Conservation (phyloP, 208 protist species). For the Acanthamoeba lenticulata region DNA sequence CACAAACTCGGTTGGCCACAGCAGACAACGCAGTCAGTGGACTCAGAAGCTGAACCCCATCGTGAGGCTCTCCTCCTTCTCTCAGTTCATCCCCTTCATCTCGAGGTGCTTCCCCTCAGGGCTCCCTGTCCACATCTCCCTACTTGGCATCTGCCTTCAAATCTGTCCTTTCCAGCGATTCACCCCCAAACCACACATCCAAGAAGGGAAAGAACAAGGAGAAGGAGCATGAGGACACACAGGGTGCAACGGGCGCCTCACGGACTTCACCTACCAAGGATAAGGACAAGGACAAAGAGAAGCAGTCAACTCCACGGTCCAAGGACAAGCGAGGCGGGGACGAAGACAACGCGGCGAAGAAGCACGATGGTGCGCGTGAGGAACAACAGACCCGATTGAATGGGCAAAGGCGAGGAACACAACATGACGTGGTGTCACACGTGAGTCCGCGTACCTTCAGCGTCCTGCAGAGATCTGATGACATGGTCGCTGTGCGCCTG, state of each 20-base stretch:
- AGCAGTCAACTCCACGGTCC: background rate
- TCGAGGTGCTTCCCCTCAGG: background rate
- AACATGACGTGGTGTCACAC: no score
- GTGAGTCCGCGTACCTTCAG: no score
- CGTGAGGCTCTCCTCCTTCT: background rate
- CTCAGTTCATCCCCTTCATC: background rate
- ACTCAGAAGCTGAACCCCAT: background rate
- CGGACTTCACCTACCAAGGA: background rate
- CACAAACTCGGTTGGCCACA: no score
- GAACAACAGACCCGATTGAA: no score
- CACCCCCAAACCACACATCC: background rate
- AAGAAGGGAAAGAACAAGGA: conserved; percentile 26
- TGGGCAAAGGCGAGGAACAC: no score
- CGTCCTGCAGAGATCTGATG: background rate
- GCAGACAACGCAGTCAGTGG: no score
- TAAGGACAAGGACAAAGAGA: background rate
- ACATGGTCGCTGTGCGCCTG: background rate
- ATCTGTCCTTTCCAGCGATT: background rate
- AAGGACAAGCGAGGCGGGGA: background rate
- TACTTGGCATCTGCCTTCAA: background rate
- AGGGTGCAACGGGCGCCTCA: background rate
- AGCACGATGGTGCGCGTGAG: no score
- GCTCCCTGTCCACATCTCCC: background rate
- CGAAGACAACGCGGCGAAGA: no score
- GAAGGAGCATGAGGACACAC: background rate